Evolutionary conservation across 2,329 filamentous ascomycete genomes (phyloP).

Genomic region (Penicillium freii): DNA sequence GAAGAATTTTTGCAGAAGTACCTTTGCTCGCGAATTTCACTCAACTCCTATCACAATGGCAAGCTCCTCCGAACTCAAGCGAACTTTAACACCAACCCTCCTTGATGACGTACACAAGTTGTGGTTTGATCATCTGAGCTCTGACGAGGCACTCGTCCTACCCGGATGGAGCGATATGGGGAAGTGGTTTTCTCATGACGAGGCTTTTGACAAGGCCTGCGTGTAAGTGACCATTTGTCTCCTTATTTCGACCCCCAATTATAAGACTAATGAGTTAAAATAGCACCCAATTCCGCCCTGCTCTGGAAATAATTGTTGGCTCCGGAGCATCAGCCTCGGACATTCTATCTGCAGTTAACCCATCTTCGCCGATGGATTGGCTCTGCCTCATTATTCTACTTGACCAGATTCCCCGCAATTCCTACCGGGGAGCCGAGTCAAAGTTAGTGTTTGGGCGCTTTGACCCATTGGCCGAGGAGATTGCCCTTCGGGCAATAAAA

Average conservation of each 20-base stretch:
- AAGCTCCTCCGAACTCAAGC: slow-evolving; percentile 8
- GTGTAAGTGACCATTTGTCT: slow-evolving; percentile 11
- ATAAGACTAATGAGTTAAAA: background rate
- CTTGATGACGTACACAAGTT: slow-evolving; percentile 21
- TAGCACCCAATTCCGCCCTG: slow-evolving; percentile 21
- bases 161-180: slow-evolving; percentile 20
- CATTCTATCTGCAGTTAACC: slow-evolving; percentile 18
- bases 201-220: slow-evolving; percentile 20
- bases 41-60: slow-evolving; percentile 10
- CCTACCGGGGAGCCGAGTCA: slow-evolving; percentile 53
- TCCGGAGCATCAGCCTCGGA: slow-evolving; percentile 14
- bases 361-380: slow-evolving; percentile 18
- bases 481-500: slow-evolving; percentile 42
- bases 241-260: background rate
- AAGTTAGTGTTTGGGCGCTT: slow-evolving; percentile 54
- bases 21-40: background rate
- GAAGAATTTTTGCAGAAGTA: background rate
- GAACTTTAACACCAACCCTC: slow-evolving; percentile 19
- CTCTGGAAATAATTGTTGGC: slow-evolving; percentile 16
- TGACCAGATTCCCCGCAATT: slow-evolving; percentile 63
- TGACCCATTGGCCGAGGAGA: slow-evolving; percentile 53
- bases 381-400: slow-evolving; percentile 58
- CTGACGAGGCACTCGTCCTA: slow-evolving; percentile 18
- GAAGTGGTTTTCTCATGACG: slow-evolving; percentile 21
- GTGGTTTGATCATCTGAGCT: slow-evolving; percentile 25